These are phyloP conservation scores for Silene noctiflora DNA, from an alignment of 179 eudicot genomes.

Conservation along the genomic window DNA sequence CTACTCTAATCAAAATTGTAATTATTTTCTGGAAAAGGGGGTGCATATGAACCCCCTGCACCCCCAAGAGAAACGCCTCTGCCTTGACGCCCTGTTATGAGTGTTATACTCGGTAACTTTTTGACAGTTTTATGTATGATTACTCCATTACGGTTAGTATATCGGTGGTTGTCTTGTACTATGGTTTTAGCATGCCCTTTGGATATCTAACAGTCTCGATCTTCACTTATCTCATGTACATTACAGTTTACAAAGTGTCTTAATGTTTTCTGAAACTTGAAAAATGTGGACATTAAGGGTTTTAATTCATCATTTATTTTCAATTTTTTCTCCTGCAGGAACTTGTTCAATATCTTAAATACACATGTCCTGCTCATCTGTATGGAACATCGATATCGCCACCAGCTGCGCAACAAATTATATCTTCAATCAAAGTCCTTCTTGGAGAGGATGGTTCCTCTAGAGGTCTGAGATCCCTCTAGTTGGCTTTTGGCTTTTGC, in stretches of 20 bases:
- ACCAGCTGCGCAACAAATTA: constrained; percentile 89
- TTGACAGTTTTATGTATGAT: background rate
- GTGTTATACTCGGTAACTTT: background rate
- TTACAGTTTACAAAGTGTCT: background rate
- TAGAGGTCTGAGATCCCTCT: constrained; percentile 48
- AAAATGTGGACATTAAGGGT: background rate
- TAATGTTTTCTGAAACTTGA: constrained; percentile 3
- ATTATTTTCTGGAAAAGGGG: no score
- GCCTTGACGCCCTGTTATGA: no score
- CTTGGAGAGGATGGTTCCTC: constrained; percentile 95
- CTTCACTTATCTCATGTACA: background rate
- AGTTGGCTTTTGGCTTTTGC: background rate
- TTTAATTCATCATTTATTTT: background rate
- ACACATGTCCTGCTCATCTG: constrained; percentile 86
- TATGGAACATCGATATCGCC: constrained; percentile 96
- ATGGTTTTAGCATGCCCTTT: background rate
- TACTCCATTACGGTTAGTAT: background rate
- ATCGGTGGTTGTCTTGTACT: background rate
- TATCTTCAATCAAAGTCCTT: constrained; percentile 73
- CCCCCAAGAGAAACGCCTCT: no score
- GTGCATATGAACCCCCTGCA: no score
- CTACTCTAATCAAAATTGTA: no score
- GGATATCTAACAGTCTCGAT: background rate
- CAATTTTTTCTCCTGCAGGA: constrained; percentile 43
- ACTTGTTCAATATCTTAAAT: constrained; percentile 71